Base-by-base conservation (phyloP, 108 stramenopile species). In the Conticribra weissflogii region DNA sequence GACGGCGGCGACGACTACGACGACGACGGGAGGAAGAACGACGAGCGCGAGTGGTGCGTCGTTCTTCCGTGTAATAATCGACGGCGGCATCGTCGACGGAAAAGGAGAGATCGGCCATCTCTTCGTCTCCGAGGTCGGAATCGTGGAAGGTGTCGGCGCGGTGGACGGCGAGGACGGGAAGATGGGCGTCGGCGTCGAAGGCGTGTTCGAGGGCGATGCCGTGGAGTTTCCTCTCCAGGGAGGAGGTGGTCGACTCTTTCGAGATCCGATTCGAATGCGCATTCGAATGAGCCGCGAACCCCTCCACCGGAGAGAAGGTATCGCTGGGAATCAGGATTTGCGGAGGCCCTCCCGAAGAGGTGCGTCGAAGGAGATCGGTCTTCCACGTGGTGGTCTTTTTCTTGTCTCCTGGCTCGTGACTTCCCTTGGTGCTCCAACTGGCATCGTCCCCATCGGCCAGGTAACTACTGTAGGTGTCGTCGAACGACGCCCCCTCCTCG, bases 361-460 rank as follows among this genome's bases (percentile, higher is more conserved):
- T 31, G 9, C 15, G 22, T 14, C 8, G n/a, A 12, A 12, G 45
- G 59, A 46, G 0, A 61, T 55, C 54, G 56, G 41, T 27, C 54
- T 54, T 3, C 66, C 66, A 1, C 54, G 55, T 21, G 55, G 24
- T 27, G 28, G 41, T 12, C 66, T 55, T 53, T 54, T 46, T 23
- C 66, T 54, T 30, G 2, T 54, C 12, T 46, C 52, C 25, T 55
- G 52, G 36, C 34, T 67, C 66, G 21, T 56, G 55, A 56, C 54
- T 56, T 16, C 54, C 66, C 66, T 67, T 67, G 23, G 54, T 72
- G 54, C 62, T 72, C 61, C 46, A 47, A 59, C 71, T 72, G 21
- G 29, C 45, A 46, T 72, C 71, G n/a, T 62, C 62, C 48, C 56
- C 62, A 21, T 62, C 62, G 54, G 24, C 57, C 14, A 16, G 15